Evolutionary conservation across 2,329 filamentous ascomycete species (phyloP).

Genomic region (Madurella fahalii): DNA sequence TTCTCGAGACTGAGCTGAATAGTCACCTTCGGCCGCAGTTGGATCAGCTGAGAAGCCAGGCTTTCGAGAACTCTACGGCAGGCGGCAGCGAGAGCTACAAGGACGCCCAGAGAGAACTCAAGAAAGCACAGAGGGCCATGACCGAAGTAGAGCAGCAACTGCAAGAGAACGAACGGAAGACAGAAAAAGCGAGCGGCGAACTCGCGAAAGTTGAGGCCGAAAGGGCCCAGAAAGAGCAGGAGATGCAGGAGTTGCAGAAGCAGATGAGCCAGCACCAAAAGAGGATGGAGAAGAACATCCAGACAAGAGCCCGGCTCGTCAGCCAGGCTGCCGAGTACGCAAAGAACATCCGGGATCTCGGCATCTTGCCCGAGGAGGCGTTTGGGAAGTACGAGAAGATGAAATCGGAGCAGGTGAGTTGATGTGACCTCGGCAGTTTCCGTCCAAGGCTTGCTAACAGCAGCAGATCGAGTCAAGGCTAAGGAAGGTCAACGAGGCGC

Average conservation of each 20-base stretch:
- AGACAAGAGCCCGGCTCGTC: conserved; percentile 76
- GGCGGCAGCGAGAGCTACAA: conserved; percentile 63
- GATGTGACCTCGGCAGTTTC: background rate
- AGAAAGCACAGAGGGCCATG: conserved; percentile 68
- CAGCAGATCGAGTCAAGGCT: conserved; percentile 60
- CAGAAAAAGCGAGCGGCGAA: conserved; percentile 51
- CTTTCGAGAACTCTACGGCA: conserved; percentile 59
- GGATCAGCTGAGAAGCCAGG: conserved; percentile 76
- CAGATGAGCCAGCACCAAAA: conserved; percentile 69
- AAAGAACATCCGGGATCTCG: conserved; percentile 86
- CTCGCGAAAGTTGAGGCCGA: conserved; percentile 53
- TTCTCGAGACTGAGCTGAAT: conserved; percentile 81
- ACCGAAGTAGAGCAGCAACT: conserved; percentile 65
- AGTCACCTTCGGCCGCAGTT: conserved; percentile 84
- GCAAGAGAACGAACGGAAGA: conserved; percentile 67
- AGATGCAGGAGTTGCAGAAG: conserved; percentile 78
- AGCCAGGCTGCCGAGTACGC: conserved; percentile 75
- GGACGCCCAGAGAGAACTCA: conserved; percentile 76
- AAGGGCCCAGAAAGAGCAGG: conserved; percentile 62
- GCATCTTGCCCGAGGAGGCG: conserved; percentile 88
- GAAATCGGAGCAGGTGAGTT: conserved; percentile 67
- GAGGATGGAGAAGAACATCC: conserved; percentile 85
- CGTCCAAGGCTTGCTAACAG: conserved; percentile 25
- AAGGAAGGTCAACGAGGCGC: conserved; percentile 83
- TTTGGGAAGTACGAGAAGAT: conserved; percentile 87